A percentile compares a stretch with the other conserved stretches of the same genome.
Conservation (phyloP, 179 eudicot species). For the Beta lomatogona region DNA sequence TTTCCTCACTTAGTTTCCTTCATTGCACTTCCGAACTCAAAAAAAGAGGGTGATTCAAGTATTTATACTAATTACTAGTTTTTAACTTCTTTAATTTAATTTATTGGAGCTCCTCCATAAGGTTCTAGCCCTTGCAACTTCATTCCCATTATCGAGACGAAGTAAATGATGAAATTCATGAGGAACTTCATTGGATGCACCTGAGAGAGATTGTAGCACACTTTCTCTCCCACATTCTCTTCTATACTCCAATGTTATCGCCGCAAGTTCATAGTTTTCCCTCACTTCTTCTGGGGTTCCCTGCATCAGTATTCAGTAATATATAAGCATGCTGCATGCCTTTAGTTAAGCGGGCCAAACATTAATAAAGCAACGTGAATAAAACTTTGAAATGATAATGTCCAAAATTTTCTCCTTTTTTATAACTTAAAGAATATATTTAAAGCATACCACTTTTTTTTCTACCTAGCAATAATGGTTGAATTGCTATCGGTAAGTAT, state of each 20-base stretch:
- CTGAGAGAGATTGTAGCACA: slow-evolving; percentile 39
- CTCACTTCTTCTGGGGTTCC: slow-evolving; percentile 38
- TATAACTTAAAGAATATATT: too few species aligned
- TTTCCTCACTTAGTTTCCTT: too few species aligned
- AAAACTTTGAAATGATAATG: too few species aligned
- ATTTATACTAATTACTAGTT: too few species aligned
- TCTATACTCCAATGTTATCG: slow-evolving; percentile 36
- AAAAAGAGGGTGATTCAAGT: too few species aligned
- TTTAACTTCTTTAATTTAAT: not conserved
- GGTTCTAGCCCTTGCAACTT: slow-evolving; percentile 44
- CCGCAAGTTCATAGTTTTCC: slow-evolving; percentile 29
- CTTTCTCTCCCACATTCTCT: slow-evolving; percentile 45
- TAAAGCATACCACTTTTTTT: too few species aligned
- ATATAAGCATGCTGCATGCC: not conserved
- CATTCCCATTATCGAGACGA: slow-evolving; percentile 36
- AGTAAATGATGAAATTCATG: slow-evolving; percentile 38
- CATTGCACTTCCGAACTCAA: too few species aligned
- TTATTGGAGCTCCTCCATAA: slow-evolving; percentile 31
- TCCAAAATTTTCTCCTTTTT: too few species aligned
- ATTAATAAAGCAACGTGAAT: not conserved
- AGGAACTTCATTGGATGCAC: slow-evolving; percentile 25
- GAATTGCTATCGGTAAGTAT: too few species aligned
- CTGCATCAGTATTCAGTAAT: slow-evolving; percentile 16
- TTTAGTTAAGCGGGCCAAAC: too few species aligned
- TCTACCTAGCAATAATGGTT: too few species aligned